These are phyloP conservation scores for Penicillium oxalicum DNA, from an alignment of 2,329 filamentous ascomycete species.

Conservation along the genomic window DNA sequence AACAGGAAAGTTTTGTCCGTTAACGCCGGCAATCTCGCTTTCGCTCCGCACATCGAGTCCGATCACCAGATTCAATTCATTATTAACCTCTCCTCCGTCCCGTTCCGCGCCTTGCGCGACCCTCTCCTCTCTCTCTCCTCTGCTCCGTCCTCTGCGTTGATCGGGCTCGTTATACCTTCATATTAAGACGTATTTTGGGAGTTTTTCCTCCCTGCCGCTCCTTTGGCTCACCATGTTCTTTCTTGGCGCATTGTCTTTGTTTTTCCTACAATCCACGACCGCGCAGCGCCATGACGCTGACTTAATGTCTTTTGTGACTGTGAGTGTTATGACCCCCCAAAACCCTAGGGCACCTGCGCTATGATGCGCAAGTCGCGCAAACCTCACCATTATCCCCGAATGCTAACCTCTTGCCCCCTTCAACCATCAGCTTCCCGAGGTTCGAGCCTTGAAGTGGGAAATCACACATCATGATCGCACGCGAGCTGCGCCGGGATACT, in stretches of 20 bases:
- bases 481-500: conserved; percentile 39
- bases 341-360: not conserved
- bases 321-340: conserved; percentile 9
- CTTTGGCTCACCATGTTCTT: conserved; percentile 25
- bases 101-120: too few relatives aligned
- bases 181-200: conserved; percentile 9
- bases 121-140: not conserved
- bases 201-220: conserved; percentile 25
- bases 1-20: not conserved
- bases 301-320: conserved; percentile 32
- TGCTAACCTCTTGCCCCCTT: conserved; percentile 5
- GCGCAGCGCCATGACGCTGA: conserved; percentile 26
- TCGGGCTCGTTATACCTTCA: conserved; percentile 4
- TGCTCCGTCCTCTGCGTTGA: conserved; percentile 4
- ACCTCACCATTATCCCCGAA: not conserved
- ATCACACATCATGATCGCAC: conserved; percentile 19
- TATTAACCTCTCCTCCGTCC: too few relatives aligned
- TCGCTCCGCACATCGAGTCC: not conserved
- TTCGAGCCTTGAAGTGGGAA: conserved; percentile 27
- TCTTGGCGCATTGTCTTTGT: conserved; percentile 18
- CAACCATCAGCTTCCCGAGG: conserved; percentile 23
- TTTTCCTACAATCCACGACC: conserved; percentile 17
- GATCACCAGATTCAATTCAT: too few relatives aligned
- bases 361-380: not conserved
- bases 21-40: not conserved